A percentile compares a stretch with the other conserved stretches of the same genome.
These are phyloP conservation scores for Epichloe amarillans DNA, from an alignment of 2,329 filamentous ascomycete species.

Conservation along the genomic window DNA sequence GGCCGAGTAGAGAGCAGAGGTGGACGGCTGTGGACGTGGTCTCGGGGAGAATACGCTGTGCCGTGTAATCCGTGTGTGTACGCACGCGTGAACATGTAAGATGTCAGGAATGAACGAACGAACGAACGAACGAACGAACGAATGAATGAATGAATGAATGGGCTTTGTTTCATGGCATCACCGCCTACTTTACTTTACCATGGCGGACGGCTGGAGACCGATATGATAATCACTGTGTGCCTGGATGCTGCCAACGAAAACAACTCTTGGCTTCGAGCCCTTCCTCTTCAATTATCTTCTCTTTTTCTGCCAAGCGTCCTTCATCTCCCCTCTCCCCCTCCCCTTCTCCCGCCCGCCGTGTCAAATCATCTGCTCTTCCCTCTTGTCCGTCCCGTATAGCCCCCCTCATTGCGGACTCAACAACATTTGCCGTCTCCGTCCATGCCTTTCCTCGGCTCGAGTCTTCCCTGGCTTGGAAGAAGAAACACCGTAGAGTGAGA, in stretches of 20 bases:
- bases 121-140: no score
- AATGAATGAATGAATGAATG: no score
- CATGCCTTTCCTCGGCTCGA: background rate
- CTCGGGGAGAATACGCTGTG: constrained; percentile 18
- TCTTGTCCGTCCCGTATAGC: no score
- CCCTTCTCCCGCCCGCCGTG: no score
- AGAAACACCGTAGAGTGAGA: background rate
- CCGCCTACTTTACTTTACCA: no score
- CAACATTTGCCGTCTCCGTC: background rate
- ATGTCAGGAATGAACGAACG: no score
- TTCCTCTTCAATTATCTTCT: background rate
- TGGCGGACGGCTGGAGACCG: no score
- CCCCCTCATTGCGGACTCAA: background rate
- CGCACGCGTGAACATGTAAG: no score
- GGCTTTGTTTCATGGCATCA: no score
- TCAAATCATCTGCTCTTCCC: no score
- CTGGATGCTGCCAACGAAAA: background rate
- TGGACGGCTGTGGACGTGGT: constrained; percentile 37
- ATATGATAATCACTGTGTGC: background rate
- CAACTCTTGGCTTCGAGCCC: background rate
- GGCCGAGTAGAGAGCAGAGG: constrained; percentile 33
- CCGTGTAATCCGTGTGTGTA: background rate
- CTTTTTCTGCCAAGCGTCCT: background rate
- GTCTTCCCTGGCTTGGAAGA: no score
- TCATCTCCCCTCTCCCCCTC: background rate